Evolutionary conservation across 2,329 filamentous ascomycete genomes (phyloP).

Genomic region (Lachnellula suecica): DNA sequence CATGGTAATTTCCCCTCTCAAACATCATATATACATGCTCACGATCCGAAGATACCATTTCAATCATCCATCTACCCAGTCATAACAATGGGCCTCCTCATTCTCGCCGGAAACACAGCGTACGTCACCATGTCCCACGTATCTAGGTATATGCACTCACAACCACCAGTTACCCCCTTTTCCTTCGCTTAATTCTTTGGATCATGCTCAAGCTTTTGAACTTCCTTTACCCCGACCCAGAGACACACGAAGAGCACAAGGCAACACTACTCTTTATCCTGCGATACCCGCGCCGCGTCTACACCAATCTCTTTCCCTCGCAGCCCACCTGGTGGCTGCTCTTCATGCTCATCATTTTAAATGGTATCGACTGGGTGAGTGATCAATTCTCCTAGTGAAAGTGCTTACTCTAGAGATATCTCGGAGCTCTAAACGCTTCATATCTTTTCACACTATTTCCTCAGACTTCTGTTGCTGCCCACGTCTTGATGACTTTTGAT

Average conservation of each 20-base stretch:
- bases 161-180: conserved; percentile 56
- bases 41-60: conserved; percentile 36
- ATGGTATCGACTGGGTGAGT: conserved; percentile 66
- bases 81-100: conserved; percentile 52
- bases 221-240: conserved; percentile 37
- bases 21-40: conserved; percentile 11
- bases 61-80: conserved; percentile 40
- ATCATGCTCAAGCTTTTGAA: conserved; percentile 42
- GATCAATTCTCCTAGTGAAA: too few relatives aligned
- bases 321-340: conserved; percentile 66
- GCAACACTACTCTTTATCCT: conserved; percentile 54
- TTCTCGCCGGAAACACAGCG: conserved; percentile 65
- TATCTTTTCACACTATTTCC: too few relatives aligned
- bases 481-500: too few relatives aligned
- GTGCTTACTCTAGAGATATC: too few relatives aligned
- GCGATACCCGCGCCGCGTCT: conserved; percentile 56
- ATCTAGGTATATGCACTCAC: too few relatives aligned
- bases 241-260: conserved; percentile 41
- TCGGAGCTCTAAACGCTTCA: too few relatives aligned
- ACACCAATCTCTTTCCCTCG: conserved; percentile 63
- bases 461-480: too few relatives aligned
- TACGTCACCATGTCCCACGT: conserved; percentile 3
- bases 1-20: conserved; percentile 42
- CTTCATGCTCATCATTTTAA: conserved; percentile 58
- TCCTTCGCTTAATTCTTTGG: conserved; percentile 62